A percentile compares a stretch with the other conserved stretches of the same genome.
Conservation (phyloP, 148 eudicot genomes). For the Camellia japonica region DNA sequence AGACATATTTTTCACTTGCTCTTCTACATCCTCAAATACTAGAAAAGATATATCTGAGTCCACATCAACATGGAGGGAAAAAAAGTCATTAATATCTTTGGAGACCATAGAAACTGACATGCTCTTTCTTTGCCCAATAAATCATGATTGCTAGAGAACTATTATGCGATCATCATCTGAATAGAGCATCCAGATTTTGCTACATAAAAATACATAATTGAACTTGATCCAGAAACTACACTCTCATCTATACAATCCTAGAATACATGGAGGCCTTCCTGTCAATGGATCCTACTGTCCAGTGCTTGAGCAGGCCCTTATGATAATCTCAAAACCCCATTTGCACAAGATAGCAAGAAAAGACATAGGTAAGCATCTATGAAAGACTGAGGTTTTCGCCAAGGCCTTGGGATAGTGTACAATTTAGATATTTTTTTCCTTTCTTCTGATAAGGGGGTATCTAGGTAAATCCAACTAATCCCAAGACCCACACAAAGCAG, state of each 20-base stretch:
- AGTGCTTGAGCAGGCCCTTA: background rate
- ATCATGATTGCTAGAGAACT: background rate
- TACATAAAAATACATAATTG: background rate
- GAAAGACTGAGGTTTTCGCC: background rate
- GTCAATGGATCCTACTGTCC: background rate
- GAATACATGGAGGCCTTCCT: constrained; percentile 1
- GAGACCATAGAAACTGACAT: background rate
- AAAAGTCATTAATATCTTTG: background rate
- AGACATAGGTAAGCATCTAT: background rate
- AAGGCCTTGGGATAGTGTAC: background rate
- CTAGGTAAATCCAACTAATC: too few species aligned
- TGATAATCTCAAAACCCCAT: background rate
- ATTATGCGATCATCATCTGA: background rate
- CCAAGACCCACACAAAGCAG: too few species aligned
- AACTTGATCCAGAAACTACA: background rate
- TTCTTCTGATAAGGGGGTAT: too few species aligned
- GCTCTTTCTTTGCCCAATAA: background rate
- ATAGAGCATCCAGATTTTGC: background rate
- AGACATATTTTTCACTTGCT: background rate
- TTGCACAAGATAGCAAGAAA: background rate
- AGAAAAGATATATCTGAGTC: background rate
- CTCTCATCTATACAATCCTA: background rate
- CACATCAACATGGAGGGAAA: background rate
- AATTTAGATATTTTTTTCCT: background rate
- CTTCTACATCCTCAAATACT: background rate